Evolutionary conservation across 2,329 filamentous ascomycete species (phyloP).

Genomic region (Cadophora sp.): DNA sequence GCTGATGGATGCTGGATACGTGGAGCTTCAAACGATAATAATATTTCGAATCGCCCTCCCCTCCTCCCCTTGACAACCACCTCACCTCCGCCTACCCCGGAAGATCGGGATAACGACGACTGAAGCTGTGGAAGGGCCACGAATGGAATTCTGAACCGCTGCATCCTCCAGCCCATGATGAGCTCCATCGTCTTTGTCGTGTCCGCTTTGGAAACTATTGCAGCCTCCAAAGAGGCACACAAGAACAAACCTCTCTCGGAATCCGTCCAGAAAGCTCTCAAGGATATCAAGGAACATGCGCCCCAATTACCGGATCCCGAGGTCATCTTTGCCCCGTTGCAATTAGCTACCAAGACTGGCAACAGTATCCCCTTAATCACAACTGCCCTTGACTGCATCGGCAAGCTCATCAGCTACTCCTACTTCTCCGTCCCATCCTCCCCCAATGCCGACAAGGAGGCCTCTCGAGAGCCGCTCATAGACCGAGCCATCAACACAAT

Average conservation of each 20-base stretch:
- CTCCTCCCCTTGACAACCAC: background rate
- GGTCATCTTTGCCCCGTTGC: conserved; percentile 87
- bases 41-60: conserved; percentile 1
- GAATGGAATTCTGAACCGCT: conserved; percentile 39
- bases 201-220: conserved; percentile 90
- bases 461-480: conserved; percentile 74
- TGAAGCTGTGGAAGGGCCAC: conserved; percentile 20
- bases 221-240: conserved; percentile 87
- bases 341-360: conserved; percentile 81
- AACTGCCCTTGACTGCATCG: conserved; percentile 94
- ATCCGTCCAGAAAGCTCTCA: conserved; percentile 79
- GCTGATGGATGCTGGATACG: conserved; percentile 1
- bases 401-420: conserved; percentile 98
- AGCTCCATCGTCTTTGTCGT: conserved; percentile 97
- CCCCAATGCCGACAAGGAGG: conserved; percentile 48
- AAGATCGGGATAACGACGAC: conserved; percentile 10
- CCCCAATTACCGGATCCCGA: conserved; percentile 86
- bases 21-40: conserved; percentile 17
- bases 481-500: conserved; percentile 98
- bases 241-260: conserved; percentile 86
- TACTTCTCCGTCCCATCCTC: conserved; percentile 83
- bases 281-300: conserved; percentile 85
- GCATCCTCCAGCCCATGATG: conserved; percentile 61
- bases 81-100: background rate
- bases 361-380: conserved; percentile 86